Evolutionary conservation across 1,139 yeast genomes (phyloP).

Genomic region (Geotrichum klebahnii): DNA sequence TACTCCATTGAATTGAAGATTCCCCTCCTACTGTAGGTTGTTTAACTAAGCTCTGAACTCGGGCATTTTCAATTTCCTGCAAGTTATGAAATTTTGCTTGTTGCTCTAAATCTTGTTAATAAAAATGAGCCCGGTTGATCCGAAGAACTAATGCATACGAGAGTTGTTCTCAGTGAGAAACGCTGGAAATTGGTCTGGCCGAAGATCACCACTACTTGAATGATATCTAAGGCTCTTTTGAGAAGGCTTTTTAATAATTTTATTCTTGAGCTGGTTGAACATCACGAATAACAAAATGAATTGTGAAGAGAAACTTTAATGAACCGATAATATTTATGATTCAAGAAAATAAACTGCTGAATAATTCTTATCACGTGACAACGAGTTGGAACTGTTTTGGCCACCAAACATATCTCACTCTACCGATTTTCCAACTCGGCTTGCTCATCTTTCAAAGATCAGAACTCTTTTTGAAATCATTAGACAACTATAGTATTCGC

Average conservation of each 20-base stretch:
- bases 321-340: not conserved
- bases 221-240: not conserved
- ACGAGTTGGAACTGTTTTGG: not conserved
- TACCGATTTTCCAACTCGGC: not conserved
- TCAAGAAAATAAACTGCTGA: not conserved
- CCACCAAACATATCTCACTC: not conserved
- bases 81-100: conserved; percentile 14
- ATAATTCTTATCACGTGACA: not conserved
- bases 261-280: not conserved
- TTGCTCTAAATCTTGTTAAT: not conserved
- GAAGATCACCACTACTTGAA: not conserved
- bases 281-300: not conserved
- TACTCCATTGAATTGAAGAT: conserved; percentile 5
- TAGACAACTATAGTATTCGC: conserved; percentile 12
- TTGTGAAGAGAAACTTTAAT: not conserved
- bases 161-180: conserved; percentile 10
- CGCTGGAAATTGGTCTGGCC: not conserved
- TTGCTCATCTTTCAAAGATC: too few species aligned
- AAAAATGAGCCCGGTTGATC: not conserved
- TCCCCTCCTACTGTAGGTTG: not conserved
- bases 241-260: not conserved
- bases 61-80: conserved; percentile 14
- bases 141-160: not conserved
- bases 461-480: conserved; percentile 14
- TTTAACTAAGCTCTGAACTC: not conserved